Percentiles rank a stretch among this genome's conserved stretches.
These are phyloP conservation scores for Picochlorum sp. DNA, from an alignment of 139 green algal species.

Conservation along the genomic window DNA sequence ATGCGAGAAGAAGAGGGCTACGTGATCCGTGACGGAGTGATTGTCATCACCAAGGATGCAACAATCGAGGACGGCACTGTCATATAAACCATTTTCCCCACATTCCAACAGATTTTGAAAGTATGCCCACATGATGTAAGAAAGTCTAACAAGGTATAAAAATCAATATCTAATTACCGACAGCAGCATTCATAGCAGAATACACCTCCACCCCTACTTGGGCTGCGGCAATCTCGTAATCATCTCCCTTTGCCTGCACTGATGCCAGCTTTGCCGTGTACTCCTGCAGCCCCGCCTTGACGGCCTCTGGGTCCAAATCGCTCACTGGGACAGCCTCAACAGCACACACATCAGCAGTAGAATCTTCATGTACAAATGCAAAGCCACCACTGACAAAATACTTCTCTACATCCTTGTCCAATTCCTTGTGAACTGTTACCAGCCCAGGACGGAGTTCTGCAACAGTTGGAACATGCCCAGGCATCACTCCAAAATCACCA, in stretches of 20 bases:
- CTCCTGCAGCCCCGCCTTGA: constrained; percentile 58
- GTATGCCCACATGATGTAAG: background rate
- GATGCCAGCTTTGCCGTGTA: constrained; percentile 67
- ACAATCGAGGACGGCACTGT: constrained; percentile 56
- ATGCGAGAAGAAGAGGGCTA: constrained; percentile 81
- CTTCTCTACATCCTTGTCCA: constrained; percentile 68
- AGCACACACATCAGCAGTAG: constrained; percentile 61
- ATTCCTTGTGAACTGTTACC: constrained; percentile 65
- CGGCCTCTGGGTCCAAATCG: constrained; percentile 60
- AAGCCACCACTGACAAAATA: constrained; percentile 82
- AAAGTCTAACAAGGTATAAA: background rate
- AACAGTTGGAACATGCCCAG: constrained; percentile 80
- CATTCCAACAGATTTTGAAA: background rate
- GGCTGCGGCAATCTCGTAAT: constrained; percentile 72
- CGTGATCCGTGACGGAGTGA: constrained; percentile 94
- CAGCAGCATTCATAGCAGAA: constrained; percentile 66
- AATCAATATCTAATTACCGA: constrained; percentile 27
- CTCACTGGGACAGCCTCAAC: constrained; percentile 74
- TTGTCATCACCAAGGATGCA: constrained; percentile 92
- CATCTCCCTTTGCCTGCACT: constrained; percentile 56
- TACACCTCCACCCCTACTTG: constrained; percentile 87
- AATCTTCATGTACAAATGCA: constrained; percentile 82
- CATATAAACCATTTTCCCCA: constrained; percentile 12
- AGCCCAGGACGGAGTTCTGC: constrained; percentile 76
- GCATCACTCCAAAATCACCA: constrained; percentile 83